Evolutionary conservation across 768 basidiomycete genomes (phyloP).

Genomic region (Pleurotus tuoliensis): DNA sequence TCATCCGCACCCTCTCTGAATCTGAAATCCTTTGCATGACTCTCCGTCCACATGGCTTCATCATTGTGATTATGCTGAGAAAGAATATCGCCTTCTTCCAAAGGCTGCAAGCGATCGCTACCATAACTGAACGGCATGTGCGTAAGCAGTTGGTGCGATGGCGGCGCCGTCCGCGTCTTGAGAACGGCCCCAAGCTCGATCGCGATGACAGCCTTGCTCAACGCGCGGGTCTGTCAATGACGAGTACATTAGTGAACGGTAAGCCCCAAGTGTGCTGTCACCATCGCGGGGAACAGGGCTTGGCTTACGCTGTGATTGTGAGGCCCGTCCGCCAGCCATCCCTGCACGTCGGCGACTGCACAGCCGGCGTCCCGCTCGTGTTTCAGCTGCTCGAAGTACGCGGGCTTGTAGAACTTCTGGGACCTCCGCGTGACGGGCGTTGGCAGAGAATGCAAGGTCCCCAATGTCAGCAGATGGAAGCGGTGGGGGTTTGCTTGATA

Average conservation of each 20-base stretch:
- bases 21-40: background rate
- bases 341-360: conserved; percentile 49
- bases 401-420: conserved; percentile 86
- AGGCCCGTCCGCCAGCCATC: conserved; percentile 47
- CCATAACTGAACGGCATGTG: conserved; percentile 39
- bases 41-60: conserved; percentile 16
- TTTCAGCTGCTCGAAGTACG: conserved; percentile 67
- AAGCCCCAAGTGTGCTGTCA: too few species aligned
- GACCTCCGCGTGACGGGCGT: conserved; percentile 73
- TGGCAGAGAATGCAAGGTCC: conserved; percentile 83
- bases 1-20: conserved; percentile 15
- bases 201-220: conserved; percentile 34
- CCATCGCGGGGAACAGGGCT: too few species aligned
- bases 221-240: background rate
- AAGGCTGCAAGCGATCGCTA: conserved; percentile 18
- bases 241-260: too few species aligned
- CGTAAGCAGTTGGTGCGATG: conserved; percentile 50
- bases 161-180: conserved; percentile 32
- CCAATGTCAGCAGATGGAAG: conserved; percentile 82
- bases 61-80: conserved; percentile 32
- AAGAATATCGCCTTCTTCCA: conserved; percentile 22
- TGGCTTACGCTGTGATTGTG: too few species aligned
- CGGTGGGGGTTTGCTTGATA: conserved; percentile 73
- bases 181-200: conserved; percentile 59
- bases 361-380: conserved; percentile 59